Evolutionary conservation across 441 rosid genomes (phyloP).

Genomic region (Gossypium laxum): DNA sequence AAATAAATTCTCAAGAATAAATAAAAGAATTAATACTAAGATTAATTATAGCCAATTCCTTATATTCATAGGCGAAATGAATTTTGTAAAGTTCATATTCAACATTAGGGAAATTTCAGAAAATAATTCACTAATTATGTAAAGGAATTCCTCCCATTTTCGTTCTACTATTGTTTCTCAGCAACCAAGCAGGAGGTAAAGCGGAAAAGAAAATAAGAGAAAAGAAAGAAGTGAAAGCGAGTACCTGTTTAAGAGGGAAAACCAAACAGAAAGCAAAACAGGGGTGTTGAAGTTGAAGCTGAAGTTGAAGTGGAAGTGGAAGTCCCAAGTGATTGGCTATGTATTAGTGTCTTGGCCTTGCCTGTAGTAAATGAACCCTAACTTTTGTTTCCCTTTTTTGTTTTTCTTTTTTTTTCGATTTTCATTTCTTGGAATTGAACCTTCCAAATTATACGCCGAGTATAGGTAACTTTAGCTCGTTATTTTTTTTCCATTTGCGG

Average conservation of each 20-base stretch:
- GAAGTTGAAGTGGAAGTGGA: neutral
- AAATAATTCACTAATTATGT: neutral
- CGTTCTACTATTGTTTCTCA: constrained; percentile 14
- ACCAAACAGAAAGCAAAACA: neutral
- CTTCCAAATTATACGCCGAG: neutral
- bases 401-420: neutral
- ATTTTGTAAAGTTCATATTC: neutral
- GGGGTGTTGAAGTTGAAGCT: neutral
- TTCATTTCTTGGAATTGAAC: neutral
- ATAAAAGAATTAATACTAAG: neutral
- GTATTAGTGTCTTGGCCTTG: neutral
- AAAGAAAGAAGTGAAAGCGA: neutral
- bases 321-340: neutral
- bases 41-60: neutral
- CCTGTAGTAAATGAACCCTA: constrained; percentile 10
- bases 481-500: neutral
- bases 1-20: neutral
- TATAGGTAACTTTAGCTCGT: neutral
- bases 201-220: neutral
- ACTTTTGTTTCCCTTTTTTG: neutral
- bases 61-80: neutral
- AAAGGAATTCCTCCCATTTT: neutral
- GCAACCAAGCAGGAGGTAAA: constrained; percentile 14
- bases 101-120: neutral
- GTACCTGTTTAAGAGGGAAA: constrained; percentile 3